These are phyloP conservation scores for Coix lacrymajobi DNA, from an alignment of 176 grass and related monocot species.

Conservation along the genomic window DNA sequence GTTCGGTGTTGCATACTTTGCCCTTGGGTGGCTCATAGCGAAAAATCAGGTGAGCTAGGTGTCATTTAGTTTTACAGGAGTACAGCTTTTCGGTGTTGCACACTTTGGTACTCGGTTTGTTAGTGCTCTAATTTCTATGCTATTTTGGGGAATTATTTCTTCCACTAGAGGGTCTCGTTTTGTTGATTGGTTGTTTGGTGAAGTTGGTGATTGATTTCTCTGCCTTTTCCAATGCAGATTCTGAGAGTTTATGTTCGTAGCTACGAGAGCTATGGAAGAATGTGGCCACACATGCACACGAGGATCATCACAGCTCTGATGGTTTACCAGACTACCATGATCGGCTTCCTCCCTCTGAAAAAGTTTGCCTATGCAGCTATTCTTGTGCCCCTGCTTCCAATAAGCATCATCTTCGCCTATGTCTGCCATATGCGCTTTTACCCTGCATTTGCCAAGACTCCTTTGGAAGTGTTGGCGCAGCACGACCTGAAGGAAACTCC, in stretches of 20 bases:
- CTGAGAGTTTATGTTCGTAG: slow-evolving; percentile 69
- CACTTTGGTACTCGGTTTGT: neutral
- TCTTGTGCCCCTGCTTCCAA: slow-evolving; percentile 37
- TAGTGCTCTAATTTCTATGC: neutral
- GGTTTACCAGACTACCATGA: slow-evolving; percentile 81
- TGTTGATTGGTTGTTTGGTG: neutral
- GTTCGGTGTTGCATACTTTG: slow-evolving; percentile 82
- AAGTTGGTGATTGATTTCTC: neutral
- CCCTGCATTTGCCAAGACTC: slow-evolving; percentile 51
- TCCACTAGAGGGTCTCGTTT: neutral
- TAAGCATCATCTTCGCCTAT: slow-evolving; percentile 58
- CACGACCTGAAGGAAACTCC: slow-evolving; percentile 51
- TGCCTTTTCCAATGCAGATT: slow-evolving; percentile 32
- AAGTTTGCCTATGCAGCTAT: slow-evolving; percentile 6
- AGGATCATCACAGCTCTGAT: slow-evolving; percentile 62
- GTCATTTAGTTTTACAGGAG: neutral
- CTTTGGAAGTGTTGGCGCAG: slow-evolving; percentile 66
- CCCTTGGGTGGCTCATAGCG: slow-evolving; percentile 78
- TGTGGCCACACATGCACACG: slow-evolving; percentile 94
- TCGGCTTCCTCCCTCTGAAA: slow-evolving; percentile 59
- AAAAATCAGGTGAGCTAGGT: slow-evolving; percentile 64
- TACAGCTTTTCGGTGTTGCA: neutral
- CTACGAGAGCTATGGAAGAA: slow-evolving; percentile 82
- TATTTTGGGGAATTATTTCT: neutral
- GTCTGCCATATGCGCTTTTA: slow-evolving; percentile 66